These are phyloP conservation scores for Chionographis japonica DNA, from an alignment of 106 monocot genomes.

Conservation along the genomic window DNA sequence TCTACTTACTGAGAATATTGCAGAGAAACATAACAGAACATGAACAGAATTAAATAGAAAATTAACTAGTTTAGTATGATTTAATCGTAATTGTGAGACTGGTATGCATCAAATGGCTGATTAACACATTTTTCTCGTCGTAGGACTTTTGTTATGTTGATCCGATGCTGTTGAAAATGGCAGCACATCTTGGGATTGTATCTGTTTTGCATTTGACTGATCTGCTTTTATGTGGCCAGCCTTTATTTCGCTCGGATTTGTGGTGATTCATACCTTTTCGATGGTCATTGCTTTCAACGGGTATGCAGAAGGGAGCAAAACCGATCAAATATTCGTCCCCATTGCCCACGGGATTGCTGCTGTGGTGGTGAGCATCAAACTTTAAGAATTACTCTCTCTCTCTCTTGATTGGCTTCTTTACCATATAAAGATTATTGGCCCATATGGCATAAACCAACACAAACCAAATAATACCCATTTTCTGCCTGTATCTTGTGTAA, in stretches of 20 bases:
- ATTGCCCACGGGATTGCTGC: slow-evolving; percentile 65
- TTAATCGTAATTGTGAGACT: too few relatives aligned
- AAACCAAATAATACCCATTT: too few relatives aligned
- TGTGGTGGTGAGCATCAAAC: slow-evolving; percentile 49
- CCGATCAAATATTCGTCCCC: slow-evolving; percentile 59
- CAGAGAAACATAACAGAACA: neutral
- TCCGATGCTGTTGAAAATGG: too few relatives aligned
- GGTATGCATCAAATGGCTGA: too few relatives aligned
- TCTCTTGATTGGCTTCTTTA: neutral
- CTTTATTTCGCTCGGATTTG: slow-evolving; percentile 79
- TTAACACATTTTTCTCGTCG: too few relatives aligned
- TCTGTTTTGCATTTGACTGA: slow-evolving; percentile 7
- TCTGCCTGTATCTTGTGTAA: too few relatives aligned
- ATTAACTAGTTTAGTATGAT: too few relatives aligned
- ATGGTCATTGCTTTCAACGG: slow-evolving; percentile 98
- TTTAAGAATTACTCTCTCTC: neutral
- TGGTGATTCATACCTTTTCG: slow-evolving; percentile 80
- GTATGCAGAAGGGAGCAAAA: slow-evolving; percentile 65
- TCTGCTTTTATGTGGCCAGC: slow-evolving; percentile 39
- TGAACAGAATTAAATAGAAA: neutral
- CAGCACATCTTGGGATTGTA: neutral
- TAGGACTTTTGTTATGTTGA: too few relatives aligned
- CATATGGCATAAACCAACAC: too few relatives aligned
- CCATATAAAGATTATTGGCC: too few relatives aligned
- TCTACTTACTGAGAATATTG: neutral